Conservation (phyloP, 495 filamentous ascomycete genomes). For the Lasiosphaeriaceae sp. region DNA sequence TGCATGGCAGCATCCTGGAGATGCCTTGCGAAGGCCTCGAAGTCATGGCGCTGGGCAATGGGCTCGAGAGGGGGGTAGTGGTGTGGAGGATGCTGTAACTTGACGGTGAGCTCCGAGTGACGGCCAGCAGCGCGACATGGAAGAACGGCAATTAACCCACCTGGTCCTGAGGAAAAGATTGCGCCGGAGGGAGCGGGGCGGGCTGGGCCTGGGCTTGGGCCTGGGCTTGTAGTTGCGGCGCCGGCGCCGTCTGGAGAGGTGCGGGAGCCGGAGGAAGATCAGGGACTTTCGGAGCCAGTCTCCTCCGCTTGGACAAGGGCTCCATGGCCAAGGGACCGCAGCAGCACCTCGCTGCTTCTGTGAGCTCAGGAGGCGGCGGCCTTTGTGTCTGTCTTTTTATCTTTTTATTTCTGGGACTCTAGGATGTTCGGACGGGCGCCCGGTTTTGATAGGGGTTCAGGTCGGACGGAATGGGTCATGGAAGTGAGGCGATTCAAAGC, state of each 20-base stretch:
- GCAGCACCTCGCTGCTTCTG: too few relatives aligned
- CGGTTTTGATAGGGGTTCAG: too few relatives aligned
- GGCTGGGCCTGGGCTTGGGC: conserved; percentile 4
- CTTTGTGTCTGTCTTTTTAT: not conserved
- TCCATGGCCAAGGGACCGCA: conserved; percentile 23
- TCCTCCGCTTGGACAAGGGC: conserved; percentile 34
- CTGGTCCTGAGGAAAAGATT: conserved; percentile 25
- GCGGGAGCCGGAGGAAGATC: conserved; percentile 20
- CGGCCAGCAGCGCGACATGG: not conserved
- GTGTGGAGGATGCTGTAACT: conserved; percentile 15
- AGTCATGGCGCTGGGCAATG: conserved; percentile 43
- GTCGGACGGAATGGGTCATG: too few relatives aligned
- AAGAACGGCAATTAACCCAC: conserved; percentile 14
- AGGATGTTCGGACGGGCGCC: too few relatives aligned
- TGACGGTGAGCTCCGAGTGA: conserved; percentile 8
- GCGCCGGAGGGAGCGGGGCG: conserved; percentile 7
- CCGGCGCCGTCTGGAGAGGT: conserved; percentile 11
- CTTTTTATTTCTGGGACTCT: not conserved
- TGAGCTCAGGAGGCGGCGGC: not conserved
- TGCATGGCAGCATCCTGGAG: conserved; percentile 56
- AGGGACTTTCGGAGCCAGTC: conserved; percentile 35
- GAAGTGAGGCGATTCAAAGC: too few relatives aligned
- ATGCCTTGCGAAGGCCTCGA: conserved; percentile 55
- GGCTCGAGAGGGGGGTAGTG: conserved; percentile 22
- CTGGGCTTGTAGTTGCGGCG: conserved; percentile 20